Percentiles rank a stretch among this genome's conserved stretches.
phyloP scores from a whole-genome alignment of 257 asterid genomes.

The Oldenlandia corymbosa region DNA sequence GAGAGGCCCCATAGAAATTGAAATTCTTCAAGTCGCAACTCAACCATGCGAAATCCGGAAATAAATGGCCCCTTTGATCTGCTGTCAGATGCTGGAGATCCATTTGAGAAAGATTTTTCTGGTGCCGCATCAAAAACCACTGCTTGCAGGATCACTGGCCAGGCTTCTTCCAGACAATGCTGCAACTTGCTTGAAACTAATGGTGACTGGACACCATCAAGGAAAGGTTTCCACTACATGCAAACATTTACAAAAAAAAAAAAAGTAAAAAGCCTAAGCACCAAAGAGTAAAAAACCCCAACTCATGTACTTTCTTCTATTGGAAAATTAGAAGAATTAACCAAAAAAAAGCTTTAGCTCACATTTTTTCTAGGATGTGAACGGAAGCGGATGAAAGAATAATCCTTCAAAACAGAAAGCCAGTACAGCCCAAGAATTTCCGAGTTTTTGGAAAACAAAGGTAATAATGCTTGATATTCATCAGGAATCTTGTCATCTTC shows the following conservation, averaged over 20 bases:
- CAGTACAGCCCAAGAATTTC: conserved; percentile 72
- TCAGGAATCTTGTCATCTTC: conserved; percentile 65
- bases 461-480: conserved; percentile 70
- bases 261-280: conserved; percentile 15
- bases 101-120: conserved; percentile 34
- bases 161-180: conserved; percentile 94
- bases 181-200: conserved; percentile 65
- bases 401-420: conserved; percentile 88
- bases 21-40: conserved; percentile 59
- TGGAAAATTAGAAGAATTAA: background rate
- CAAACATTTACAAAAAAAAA: conserved; percentile 19
- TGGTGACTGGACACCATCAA: conserved; percentile 88
- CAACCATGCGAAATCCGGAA: conserved; percentile 86
- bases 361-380: conserved; percentile 58
- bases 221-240: conserved; percentile 91
- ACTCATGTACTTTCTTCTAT: background rate
- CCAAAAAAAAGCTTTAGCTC: conserved; percentile 36
- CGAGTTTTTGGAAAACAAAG: conserved; percentile 78
- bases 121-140: conserved; percentile 91
- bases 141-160: conserved; percentile 94
- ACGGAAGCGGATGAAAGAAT: conserved; percentile 54
- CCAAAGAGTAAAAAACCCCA: background rate
- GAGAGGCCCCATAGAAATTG: conserved; percentile 84
- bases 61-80: conserved; percentile 40
- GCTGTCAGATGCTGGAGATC: conserved; percentile 37